These are phyloP conservation scores for Fusarium continuum DNA, from an alignment of 2,329 filamentous ascomycete species.

Conservation along the genomic window DNA sequence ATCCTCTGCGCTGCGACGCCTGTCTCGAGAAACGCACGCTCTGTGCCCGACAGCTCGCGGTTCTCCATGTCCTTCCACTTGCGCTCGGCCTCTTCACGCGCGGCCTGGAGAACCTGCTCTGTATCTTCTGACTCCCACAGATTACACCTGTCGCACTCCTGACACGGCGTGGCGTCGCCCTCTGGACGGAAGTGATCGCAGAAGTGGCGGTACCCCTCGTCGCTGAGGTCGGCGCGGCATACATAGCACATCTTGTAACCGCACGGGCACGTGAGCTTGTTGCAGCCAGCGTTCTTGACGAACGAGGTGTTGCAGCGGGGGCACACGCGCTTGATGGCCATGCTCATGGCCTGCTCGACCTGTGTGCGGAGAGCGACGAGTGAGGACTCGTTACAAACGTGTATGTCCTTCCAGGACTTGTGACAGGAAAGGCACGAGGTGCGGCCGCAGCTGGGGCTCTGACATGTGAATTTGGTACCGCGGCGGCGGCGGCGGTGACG, in stretches of 20 bases:
- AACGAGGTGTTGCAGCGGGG: constrained; percentile 91
- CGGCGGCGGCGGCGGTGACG: constrained; percentile 76
- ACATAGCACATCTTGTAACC: constrained; percentile 99
- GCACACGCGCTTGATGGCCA: constrained; percentile 94
- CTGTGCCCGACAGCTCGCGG: constrained; percentile 62
- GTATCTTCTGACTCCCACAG: constrained; percentile 80
- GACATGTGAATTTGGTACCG: constrained; percentile 81
- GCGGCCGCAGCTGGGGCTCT: constrained; percentile 71
- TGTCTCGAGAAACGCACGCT: constrained; percentile 66
- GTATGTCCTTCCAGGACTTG: constrained; percentile 86
- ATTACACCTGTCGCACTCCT: constrained; percentile 82
- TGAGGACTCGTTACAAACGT: constrained; percentile 88
- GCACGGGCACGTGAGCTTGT: constrained; percentile 95
- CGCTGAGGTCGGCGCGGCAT: constrained; percentile 78
- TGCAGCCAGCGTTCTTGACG: constrained; percentile 93
- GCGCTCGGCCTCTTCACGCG: constrained; percentile 75
- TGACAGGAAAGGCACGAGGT: constrained; percentile 83
- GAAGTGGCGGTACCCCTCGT: constrained; percentile 90
- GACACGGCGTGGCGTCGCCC: constrained; percentile 76
- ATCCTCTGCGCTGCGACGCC: constrained; percentile 51
- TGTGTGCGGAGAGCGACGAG: constrained; percentile 84
- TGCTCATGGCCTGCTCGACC: constrained; percentile 91
- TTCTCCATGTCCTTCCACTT: constrained; percentile 75
- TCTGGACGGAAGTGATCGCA: constrained; percentile 93
- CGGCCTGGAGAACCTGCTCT: constrained; percentile 72